phyloP scores from a whole-genome alignment of 345 rosid species.

The Erucastrum elatum region DNA sequence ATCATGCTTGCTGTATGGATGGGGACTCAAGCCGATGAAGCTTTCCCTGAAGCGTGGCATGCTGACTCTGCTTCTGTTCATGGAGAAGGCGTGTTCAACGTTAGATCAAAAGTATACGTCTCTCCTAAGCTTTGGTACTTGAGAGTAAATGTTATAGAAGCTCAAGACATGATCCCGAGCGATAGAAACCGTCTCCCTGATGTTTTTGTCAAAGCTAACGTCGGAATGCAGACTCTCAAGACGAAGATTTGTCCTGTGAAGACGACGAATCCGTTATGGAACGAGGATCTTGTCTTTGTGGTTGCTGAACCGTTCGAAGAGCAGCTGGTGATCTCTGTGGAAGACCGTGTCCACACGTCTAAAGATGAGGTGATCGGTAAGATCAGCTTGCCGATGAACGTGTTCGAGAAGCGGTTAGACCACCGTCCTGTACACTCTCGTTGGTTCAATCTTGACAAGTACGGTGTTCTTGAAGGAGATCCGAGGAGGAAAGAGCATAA shows the following conservation, averaged over 20 bases:
- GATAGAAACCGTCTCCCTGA: slow-evolving; percentile 69
- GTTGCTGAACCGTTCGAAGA: slow-evolving; percentile 96
- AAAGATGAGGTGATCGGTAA: slow-evolving; percentile 75
- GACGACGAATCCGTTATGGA: slow-evolving; percentile 67
- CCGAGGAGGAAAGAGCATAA: slow-evolving; percentile 70
- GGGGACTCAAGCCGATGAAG: slow-evolving; percentile 96
- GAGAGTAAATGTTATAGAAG: slow-evolving; percentile 81
- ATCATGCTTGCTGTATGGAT: slow-evolving; percentile 93
- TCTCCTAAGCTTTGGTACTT: slow-evolving; percentile 92
- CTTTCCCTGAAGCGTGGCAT: slow-evolving; percentile 85
- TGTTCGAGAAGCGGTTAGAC: slow-evolving; percentile 78
- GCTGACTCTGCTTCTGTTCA: slow-evolving; percentile 65
- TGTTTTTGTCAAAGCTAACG: slow-evolving; percentile 66
- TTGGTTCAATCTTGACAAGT: slow-evolving; percentile 87
- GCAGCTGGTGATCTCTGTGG: slow-evolving; percentile 62
- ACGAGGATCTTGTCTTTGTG: slow-evolving; percentile 86
- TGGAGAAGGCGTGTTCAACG: slow-evolving; percentile 65
- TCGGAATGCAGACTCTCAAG: slow-evolving; percentile 76
- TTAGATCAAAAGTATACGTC: slow-evolving; percentile 75
- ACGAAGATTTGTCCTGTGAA: slow-evolving; percentile 52
- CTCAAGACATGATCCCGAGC: slow-evolving; percentile 73
- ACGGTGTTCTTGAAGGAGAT: slow-evolving; percentile 69
- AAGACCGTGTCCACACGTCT: slow-evolving; percentile 60
- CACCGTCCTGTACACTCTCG: slow-evolving; percentile 80
- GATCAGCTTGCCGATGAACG: slow-evolving; percentile 52